These are phyloP conservation scores for Helotiales sp. DNA, from an alignment of 2,329 filamentous ascomycete genomes.

Conservation along the genomic window DNA sequence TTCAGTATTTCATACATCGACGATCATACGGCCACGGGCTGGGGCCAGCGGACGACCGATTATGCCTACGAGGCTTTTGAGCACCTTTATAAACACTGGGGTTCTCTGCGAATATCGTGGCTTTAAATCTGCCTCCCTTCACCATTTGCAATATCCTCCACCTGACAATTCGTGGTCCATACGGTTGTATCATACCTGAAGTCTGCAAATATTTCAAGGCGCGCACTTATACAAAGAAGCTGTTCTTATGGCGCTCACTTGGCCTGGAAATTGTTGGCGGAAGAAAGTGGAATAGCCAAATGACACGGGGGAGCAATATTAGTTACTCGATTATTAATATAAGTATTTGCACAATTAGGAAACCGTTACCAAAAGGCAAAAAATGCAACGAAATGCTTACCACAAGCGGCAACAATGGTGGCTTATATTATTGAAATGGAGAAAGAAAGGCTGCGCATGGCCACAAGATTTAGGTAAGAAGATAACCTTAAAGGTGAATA, in stretches of 20 bases:
- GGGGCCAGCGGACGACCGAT: constrained; percentile 23
- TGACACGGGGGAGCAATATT: constrained; percentile 26
- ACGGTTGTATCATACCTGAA: constrained; percentile 27
- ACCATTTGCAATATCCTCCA: constrained; percentile 23
- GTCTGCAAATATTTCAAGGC: constrained; percentile 26
- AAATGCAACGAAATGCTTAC: constrained; percentile 23
- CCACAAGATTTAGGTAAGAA: not conserved
- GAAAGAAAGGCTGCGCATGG: not conserved
- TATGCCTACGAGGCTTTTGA: constrained; percentile 31
- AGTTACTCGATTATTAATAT: constrained; percentile 29
- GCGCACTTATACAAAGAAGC: constrained; percentile 25
- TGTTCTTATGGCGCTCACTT: constrained; percentile 28
- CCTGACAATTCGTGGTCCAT: constrained; percentile 25
- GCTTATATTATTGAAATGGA: not conserved
- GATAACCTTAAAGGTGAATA: not conserved
- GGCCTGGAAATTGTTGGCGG: constrained; percentile 24
- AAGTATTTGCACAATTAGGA: constrained; percentile 33
- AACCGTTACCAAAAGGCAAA: constrained; percentile 26
- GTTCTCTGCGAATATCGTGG: constrained; percentile 26
- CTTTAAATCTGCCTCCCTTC: constrained; percentile 27
- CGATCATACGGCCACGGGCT: constrained; percentile 17
- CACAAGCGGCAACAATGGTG: not conserved
- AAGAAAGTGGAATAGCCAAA: constrained; percentile 17
- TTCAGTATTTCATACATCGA: constrained; percentile 26
- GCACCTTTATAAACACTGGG: constrained; percentile 20